Percentiles rank a stretch among this genome's conserved stretches.
Evolutionary conservation across 2,329 filamentous ascomycete genomes (phyloP).

Genomic region (Talaromyces marneffei): DNA sequence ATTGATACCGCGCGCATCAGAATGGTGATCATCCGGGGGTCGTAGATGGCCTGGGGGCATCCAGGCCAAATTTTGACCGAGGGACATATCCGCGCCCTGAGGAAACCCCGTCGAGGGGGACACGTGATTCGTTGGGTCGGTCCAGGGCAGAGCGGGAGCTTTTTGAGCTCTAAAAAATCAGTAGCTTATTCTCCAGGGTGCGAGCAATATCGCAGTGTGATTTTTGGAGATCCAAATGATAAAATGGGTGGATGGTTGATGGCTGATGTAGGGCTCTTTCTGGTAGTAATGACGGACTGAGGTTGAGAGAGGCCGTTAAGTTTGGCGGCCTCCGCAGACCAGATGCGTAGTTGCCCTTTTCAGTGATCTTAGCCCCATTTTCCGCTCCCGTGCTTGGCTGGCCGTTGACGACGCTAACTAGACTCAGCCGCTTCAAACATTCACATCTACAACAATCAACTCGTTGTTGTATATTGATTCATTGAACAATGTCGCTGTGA

Average conservation of each 20-base stretch:
- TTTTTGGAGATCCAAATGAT: slow-evolving; percentile 30
- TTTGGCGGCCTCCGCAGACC: slow-evolving; percentile 18
- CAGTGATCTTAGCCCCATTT: neutral
- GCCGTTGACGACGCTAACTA: neutral
- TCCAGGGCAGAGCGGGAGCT: slow-evolving; percentile 24
- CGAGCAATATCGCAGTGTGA: slow-evolving; percentile 23
- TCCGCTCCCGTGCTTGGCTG: slow-evolving; percentile 14
- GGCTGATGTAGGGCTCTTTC: slow-evolving; percentile 33
- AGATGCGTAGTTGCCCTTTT: slow-evolving; percentile 26
- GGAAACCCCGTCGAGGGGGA: slow-evolving; percentile 42
- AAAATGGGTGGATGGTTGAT: slow-evolving; percentile 31
- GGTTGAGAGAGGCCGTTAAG: slow-evolving; percentile 12
- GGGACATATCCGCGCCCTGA: slow-evolving; percentile 53
- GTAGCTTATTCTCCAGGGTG: slow-evolving; percentile 23
- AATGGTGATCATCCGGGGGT: slow-evolving; percentile 54
- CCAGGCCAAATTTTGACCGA: slow-evolving; percentile 65
- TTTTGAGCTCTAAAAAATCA: slow-evolving; percentile 28
- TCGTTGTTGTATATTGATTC: neutral
- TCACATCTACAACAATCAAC: neutral
- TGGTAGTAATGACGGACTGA: slow-evolving; percentile 33
- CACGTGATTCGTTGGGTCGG: slow-evolving; percentile 33
- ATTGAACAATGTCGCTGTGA: neutral
- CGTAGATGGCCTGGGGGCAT: slow-evolving; percentile 55
- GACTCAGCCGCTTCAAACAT: neutral
- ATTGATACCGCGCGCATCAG: slow-evolving; percentile 37